phyloP scores from a whole-genome alignment of 75 land plant genomes.

The Pseudotsuga menziesii region DNA sequence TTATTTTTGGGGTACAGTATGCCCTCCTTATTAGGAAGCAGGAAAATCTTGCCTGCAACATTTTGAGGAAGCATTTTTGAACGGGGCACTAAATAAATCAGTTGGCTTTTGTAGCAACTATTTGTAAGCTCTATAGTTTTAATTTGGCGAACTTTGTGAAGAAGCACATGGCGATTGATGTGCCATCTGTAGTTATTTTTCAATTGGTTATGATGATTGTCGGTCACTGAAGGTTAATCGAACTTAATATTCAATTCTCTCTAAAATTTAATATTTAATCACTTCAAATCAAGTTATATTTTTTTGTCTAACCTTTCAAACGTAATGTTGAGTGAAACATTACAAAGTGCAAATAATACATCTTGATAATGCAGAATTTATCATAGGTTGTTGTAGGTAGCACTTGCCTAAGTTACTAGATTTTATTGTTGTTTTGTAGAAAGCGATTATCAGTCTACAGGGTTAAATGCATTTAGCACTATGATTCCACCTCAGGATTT shows the following conservation, averaged over 20 bases:
- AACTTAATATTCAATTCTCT: not conserved
- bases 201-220: not conserved
- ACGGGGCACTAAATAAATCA: not conserved
- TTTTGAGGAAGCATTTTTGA: conserved; percentile 1
- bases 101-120: not conserved
- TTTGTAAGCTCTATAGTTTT: not conserved
- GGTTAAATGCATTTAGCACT: no score
- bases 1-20: not conserved
- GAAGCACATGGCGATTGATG: not conserved
- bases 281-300: not conserved
- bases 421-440: not conserved
- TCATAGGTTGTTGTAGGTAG: not conserved
- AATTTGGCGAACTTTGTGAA: not conserved
- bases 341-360: not conserved
- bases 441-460: not conserved
- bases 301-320: not conserved
- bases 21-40: not conserved
- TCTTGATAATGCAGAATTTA: not conserved
- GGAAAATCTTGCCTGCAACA: not conserved
- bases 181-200: not conserved
- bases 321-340: not conserved
- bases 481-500: no score
- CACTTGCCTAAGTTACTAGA: not conserved
- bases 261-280: no score
- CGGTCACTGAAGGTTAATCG: not conserved